Percentiles rank a stretch among this genome's conserved stretches.
Conservation (phyloP, 2,329 filamentous ascomycete species). For the Colletotrichum cuscutae region DNA sequence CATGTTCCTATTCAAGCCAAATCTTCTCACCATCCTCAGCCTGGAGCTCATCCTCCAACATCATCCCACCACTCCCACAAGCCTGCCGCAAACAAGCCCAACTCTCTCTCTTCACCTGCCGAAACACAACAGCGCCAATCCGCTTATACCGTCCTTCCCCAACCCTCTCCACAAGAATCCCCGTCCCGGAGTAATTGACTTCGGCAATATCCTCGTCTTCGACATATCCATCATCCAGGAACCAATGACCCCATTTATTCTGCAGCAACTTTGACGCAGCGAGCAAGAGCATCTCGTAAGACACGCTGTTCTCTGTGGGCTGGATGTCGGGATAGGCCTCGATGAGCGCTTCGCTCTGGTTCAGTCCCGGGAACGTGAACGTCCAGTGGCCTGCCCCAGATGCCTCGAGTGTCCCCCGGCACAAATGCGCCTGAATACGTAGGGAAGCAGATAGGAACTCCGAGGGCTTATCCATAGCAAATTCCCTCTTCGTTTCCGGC, state of each 20-base stretch:
- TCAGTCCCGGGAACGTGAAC: background rate
- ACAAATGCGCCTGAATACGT: background rate
- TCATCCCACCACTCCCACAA: background rate
- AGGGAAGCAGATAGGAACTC: background rate
- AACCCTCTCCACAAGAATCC: background rate
- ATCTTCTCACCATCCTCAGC: background rate
- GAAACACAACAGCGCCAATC: constrained; percentile 6
- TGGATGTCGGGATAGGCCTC: background rate
- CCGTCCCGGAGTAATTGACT: background rate
- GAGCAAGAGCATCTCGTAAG: background rate
- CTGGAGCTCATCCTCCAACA: background rate
- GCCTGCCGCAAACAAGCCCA: background rate
- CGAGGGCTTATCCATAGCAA: background rate
- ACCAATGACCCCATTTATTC: background rate
- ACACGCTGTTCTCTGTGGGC: rapidly evolving
- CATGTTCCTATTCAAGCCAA: background rate
- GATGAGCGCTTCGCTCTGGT: background rate
- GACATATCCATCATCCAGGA: background rate
- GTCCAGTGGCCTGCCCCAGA: background rate
- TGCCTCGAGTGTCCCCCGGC: background rate
- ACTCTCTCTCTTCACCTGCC: background rate
- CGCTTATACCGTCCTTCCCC: background rate
- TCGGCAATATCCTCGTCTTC: constrained; percentile 1
- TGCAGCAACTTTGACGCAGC: background rate
- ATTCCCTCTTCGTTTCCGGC: background rate